These are phyloP conservation scores for Fallopia convolvulus DNA, from an alignment of 148 eudicot species.

Conservation along the genomic window DNA sequence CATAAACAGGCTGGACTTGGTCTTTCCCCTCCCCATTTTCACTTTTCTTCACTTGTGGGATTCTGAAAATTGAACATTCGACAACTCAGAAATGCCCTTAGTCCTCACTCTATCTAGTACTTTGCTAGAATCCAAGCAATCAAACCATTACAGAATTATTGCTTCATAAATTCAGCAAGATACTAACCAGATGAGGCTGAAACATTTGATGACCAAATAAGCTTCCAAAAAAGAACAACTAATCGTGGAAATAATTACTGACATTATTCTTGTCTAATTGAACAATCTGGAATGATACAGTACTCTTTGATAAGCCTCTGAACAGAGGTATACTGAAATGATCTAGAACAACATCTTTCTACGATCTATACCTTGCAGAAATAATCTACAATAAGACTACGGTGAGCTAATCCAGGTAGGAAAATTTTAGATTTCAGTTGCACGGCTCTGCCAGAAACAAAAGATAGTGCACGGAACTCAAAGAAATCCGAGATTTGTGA, in stretches of 20 bases:
- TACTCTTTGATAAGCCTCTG: neutral
- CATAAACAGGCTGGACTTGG: slow-evolving; percentile 62
- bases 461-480: neutral
- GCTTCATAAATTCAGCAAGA: neutral
- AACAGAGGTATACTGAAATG: no score
- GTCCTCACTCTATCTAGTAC: neutral
- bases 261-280: no score
- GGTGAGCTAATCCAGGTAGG: neutral
- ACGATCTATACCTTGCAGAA: neutral
- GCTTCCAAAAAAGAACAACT: no score
- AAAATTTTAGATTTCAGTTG: neutral
- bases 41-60: slow-evolving; percentile 51
- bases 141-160: neutral
- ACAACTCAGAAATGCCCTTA: neutral
- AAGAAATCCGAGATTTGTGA: neutral
- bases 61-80: slow-evolving; percentile 30
- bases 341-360: neutral
- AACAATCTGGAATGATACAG: neutral
- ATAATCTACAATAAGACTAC: neutral
- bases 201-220: neutral
- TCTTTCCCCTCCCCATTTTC: slow-evolving; percentile 44
- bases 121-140: neutral
- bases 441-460: neutral
- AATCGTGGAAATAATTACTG: neutral
- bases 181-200: neutral